Percentiles rank a stretch among this genome's conserved stretches.
Conservation (phyloP, 2,329 filamentous ascomycete genomes). For the Colletotrichum sp. region DNA sequence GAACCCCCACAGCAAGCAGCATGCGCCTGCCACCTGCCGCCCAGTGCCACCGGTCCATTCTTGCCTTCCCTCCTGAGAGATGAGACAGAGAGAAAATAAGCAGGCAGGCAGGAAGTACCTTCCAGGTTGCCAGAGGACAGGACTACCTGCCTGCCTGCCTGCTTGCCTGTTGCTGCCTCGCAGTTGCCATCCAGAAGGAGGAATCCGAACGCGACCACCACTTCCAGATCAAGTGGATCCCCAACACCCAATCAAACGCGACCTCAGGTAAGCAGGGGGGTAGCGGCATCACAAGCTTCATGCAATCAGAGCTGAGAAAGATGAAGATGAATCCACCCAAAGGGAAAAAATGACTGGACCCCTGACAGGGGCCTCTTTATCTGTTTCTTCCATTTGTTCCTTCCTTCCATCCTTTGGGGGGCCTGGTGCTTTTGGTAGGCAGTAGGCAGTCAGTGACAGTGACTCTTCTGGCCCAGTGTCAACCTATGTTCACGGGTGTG, state of each 20-base stretch:
- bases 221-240: background rate
- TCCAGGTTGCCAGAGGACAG: background rate
- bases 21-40: background rate
- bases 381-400: background rate
- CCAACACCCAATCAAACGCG: background rate
- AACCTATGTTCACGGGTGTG: background rate
- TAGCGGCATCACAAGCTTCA: constrained; percentile 7
- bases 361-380: background rate
- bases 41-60: background rate
- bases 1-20: background rate
- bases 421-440: background rate
- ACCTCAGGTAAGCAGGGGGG: background rate
- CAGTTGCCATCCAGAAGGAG: background rate
- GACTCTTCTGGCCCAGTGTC: background rate
- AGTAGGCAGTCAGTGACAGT: background rate
- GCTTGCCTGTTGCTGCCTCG: background rate
- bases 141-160: background rate
- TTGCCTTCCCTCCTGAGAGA: background rate
- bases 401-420: background rate
- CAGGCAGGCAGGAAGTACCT: background rate
- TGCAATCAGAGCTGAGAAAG: constrained; percentile 3
- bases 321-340: background rate
- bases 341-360: background rate
- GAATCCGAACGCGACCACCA: background rate
- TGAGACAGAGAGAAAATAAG: background rate